These are phyloP conservation scores for Trametes cingulata DNA, from an alignment of 768 basidiomycete genomes.

Conservation along the genomic window DNA sequence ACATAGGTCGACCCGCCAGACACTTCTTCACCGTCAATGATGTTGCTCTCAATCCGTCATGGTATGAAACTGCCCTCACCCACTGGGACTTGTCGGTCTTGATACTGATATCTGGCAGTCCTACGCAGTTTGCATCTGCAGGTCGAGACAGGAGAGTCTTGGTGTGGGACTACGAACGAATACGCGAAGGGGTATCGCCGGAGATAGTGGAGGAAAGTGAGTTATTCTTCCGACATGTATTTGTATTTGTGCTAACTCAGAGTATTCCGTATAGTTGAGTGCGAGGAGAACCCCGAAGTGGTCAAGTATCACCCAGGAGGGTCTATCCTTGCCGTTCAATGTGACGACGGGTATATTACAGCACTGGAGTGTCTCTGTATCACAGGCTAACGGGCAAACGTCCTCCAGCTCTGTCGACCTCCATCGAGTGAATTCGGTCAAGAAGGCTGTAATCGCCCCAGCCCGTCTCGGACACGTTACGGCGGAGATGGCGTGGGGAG, in stretches of 20 bases:
- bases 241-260: background rate
- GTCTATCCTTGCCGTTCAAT: constrained; percentile 6
- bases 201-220: background rate
- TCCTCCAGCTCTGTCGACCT: constrained; percentile 1
- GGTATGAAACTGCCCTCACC: constrained; percentile 34
- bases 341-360: constrained; percentile 15
- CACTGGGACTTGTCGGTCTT: background rate
- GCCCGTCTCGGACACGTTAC: constrained; percentile 4
- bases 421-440: background rate
- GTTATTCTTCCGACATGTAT: background rate
- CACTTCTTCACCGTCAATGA: constrained; percentile 55
- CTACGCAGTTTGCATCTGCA: constrained; percentile 44
- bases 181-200: constrained; percentile 21
- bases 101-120: constrained; percentile 29
- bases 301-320: constrained; percentile 11
- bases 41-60: constrained; percentile 52
- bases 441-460: background rate
- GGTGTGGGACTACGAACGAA: constrained; percentile 41
- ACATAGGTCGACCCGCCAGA: constrained; percentile 29
- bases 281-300: constrained; percentile 15
- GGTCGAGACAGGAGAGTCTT: constrained; percentile 47
- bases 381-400: background rate
- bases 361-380: background rate
- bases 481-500: constrained; percentile 20
- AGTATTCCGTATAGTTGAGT: background rate